phyloP scores from a whole-genome alignment of 1,284 basidiomycete genomes.

The Sutorius eximius region DNA sequence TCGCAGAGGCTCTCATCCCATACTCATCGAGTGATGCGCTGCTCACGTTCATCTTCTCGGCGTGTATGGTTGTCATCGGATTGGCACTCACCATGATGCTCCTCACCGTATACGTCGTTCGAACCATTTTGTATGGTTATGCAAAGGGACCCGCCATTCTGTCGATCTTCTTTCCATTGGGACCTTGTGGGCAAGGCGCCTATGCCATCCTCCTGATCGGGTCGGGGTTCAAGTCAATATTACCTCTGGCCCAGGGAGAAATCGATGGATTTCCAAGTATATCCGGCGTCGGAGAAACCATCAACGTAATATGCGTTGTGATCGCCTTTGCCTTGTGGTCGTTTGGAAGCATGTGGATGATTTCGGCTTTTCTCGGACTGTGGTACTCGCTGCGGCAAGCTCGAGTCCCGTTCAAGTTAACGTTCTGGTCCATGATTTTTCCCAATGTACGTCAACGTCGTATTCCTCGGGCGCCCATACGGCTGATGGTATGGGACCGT shows the following conservation, averaged over 20 bases:
- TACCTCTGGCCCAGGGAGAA: conserved; percentile 34
- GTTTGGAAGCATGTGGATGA: conserved; percentile 53
- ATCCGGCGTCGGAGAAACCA: conserved; percentile 37
- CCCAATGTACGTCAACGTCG: conserved; percentile 49
- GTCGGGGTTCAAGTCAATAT: conserved; percentile 39
- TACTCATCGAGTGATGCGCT: conserved; percentile 51
- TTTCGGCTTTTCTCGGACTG: conserved; percentile 48
- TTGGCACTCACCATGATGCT: conserved; percentile 57
- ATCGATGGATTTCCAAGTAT: conserved; percentile 29
- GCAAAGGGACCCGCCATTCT: conserved; percentile 49
- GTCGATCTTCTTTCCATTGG: conserved; percentile 59
- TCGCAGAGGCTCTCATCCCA: conserved; percentile 49
- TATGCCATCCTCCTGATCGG: conserved; percentile 48
- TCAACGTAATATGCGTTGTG: conserved; percentile 46
- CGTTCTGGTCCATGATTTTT: conserved; percentile 62
- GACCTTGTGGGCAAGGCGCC: conserved; percentile 62
- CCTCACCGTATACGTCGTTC: conserved; percentile 50
- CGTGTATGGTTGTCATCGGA: conserved; percentile 59
- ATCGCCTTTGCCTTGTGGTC: conserved; percentile 54
- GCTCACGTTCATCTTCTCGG: conserved; percentile 51
- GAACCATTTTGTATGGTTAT: conserved; percentile 49
- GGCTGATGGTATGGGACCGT: conserved; percentile 1
- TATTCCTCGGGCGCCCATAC: neutral
- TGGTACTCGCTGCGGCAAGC: conserved; percentile 39
- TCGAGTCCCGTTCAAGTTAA: conserved; percentile 46